Evolutionary conservation across 2,329 filamentous ascomycete genomes (phyloP).

Genomic region (Diaporthe velutina): DNA sequence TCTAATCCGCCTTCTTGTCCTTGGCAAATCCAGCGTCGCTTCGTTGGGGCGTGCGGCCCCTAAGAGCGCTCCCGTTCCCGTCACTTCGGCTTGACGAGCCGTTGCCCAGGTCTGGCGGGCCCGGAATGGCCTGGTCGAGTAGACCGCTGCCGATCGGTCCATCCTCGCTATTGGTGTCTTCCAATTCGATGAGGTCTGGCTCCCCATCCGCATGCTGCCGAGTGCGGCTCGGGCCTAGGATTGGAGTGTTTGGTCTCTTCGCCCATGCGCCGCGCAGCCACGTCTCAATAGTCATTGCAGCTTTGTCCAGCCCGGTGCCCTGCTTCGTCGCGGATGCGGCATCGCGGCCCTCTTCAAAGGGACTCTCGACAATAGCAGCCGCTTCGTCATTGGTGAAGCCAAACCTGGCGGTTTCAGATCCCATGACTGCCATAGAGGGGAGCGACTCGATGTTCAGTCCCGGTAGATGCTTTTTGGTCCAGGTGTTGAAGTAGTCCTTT

Average conservation of each 20-base stretch:
- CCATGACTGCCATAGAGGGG: constrained; percentile 76
- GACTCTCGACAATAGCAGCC: constrained; percentile 63
- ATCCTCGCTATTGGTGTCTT: constrained; percentile 72
- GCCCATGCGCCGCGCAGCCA: constrained; percentile 89
- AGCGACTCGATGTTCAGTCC: constrained; percentile 78
- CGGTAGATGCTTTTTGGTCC: constrained; percentile 86
- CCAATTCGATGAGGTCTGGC: constrained; percentile 79
- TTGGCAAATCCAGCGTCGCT: constrained; percentile 47
- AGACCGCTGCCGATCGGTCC: constrained; percentile 48
- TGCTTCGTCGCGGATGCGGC: constrained; percentile 57
- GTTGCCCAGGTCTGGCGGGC: constrained; percentile 49
- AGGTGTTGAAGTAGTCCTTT: constrained; percentile 85
- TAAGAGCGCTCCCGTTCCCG: constrained; percentile 51
- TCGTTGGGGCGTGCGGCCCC: constrained; percentile 51
- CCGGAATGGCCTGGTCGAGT: constrained; percentile 41
- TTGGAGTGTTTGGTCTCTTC: constrained; percentile 68
- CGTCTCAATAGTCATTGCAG: constrained; percentile 88
- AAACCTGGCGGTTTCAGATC: constrained; percentile 70
- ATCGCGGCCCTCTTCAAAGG: constrained; percentile 63
- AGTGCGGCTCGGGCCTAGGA: constrained; percentile 50
- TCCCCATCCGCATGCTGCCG: constrained; percentile 53
- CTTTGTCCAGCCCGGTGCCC: constrained; percentile 77
- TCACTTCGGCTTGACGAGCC: constrained; percentile 56
- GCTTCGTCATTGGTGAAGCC: constrained; percentile 60
- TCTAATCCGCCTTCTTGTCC: constrained; percentile 61